A percentile compares a stretch with the other conserved stretches of the same genome.
Evolutionary conservation across 2,329 filamentous ascomycete genomes (phyloP).

Genomic region (Cladophialophora immunda): DNA sequence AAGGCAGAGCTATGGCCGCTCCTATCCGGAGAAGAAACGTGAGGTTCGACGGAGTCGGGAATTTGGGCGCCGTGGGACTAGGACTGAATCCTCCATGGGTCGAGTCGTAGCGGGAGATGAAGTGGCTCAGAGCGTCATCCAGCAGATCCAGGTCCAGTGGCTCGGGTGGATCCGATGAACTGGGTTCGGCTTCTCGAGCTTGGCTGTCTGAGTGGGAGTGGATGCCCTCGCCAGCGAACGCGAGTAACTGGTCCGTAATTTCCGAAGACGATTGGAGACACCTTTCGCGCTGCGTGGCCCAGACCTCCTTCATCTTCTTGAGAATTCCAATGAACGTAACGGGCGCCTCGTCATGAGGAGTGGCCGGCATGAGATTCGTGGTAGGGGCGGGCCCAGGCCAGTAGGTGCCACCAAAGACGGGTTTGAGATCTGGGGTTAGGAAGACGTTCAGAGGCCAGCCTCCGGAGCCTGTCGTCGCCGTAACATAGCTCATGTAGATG

Average conservation of each 20-base stretch:
- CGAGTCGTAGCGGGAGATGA: constrained; percentile 80
- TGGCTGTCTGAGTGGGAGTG: constrained; percentile 49
- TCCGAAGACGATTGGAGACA: constrained; percentile 85
- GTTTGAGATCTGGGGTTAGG: constrained; percentile 88
- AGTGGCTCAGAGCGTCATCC: constrained; percentile 86
- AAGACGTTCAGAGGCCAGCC: constrained; percentile 99
- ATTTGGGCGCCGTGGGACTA: constrained; percentile 73
- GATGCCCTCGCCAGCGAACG: constrained; percentile 89
- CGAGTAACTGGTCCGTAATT: constrained; percentile 79
- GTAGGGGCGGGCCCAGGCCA: constrained; percentile 81
- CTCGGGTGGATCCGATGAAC: constrained; percentile 60
- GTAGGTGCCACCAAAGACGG: constrained; percentile 95
- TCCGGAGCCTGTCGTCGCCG: constrained; percentile 86
- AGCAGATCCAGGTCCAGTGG: constrained; percentile 87
- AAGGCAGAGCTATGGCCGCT: constrained; percentile 46
- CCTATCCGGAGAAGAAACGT: constrained; percentile 80
- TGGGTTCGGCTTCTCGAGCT: constrained; percentile 45
- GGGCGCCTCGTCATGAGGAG: constrained; percentile 59
- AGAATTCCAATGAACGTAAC: constrained; percentile 86
- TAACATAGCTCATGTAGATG: constrained; percentile 98
- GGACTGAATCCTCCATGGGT: constrained; percentile 80
- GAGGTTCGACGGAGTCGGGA: constrained; percentile 85
- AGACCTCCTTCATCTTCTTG: constrained; percentile 76
- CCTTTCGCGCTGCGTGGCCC: constrained; percentile 83
- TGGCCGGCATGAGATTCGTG: constrained; percentile 50